These are phyloP conservation scores for Fimicolochytrium jonesii DNA, from an alignment of 192 early-diverging fungal species.

Conservation along the genomic window DNA sequence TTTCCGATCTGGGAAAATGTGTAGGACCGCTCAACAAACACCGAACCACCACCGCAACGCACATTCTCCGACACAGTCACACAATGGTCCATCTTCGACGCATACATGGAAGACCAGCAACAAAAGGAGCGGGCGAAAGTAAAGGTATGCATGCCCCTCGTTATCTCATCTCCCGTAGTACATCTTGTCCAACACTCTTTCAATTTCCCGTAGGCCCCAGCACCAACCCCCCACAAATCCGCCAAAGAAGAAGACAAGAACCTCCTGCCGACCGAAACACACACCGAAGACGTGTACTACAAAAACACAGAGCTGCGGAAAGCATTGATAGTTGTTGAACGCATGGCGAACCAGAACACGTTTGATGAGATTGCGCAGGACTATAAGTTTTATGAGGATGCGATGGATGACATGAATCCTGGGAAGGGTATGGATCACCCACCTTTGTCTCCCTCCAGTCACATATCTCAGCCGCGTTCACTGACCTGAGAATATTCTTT, in stretches of 20 bases:
- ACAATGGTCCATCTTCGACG: constrained; percentile 63
- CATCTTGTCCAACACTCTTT: no score
- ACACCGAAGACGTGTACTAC: constrained; percentile 58
- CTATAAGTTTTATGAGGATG: constrained; percentile 66
- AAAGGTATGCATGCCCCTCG: constrained; percentile 48
- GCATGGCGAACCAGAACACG: constrained; percentile 67
- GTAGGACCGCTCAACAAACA: constrained; percentile 57
- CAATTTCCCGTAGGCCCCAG: no score
- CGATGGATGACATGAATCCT: constrained; percentile 52
- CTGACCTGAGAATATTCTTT: no score
- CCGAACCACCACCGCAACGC: constrained; percentile 56
- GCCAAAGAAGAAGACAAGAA: constrained; percentile 56
- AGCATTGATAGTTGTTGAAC: constrained; percentile 49
- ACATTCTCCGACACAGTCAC: constrained; percentile 52
- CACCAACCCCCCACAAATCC: no score
- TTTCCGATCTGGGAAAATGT: no score
- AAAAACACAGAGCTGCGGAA: constrained; percentile 54
- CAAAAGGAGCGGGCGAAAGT: constrained; percentile 61
- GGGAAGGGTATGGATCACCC: constrained; percentile 41
- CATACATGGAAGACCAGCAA: constrained; percentile 54
- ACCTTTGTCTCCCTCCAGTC: no score
- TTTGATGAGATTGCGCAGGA: constrained; percentile 64
- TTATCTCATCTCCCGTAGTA: no score
- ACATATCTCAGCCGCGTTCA: neutral
- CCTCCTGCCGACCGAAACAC: constrained; percentile 45